Conservation (phyloP, 2,329 filamentous ascomycete species). For the Reticulascus tulasneorum region DNA sequence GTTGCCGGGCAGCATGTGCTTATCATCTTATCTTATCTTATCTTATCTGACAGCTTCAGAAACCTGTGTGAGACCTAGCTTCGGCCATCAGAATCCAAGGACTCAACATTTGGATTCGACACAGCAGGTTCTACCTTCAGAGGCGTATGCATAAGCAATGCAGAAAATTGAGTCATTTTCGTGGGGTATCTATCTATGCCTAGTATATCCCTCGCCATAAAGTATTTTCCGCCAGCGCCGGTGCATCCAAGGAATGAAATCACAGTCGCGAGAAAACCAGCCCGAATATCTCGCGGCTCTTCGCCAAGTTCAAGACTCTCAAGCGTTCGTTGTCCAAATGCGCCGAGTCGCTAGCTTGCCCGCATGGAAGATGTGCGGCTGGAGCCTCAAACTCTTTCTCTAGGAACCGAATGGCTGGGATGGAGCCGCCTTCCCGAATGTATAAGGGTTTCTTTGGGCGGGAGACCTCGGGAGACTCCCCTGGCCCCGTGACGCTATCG, state of each 20-base stretch:
- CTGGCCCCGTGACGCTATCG: conserved; percentile 8
- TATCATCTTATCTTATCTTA: too few species aligned
- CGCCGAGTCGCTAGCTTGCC: conserved; percentile 88
- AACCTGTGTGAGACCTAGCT: too few species aligned
- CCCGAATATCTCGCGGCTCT: conserved; percentile 87
- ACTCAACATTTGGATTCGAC: too few species aligned
- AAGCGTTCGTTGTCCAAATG: conserved; percentile 96
- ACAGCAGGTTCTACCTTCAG: too few species aligned
- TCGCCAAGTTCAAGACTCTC: conserved; percentile 79
- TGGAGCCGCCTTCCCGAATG: conserved; percentile 92
- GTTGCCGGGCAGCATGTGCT: too few species aligned
- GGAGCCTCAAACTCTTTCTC: conserved; percentile 92
- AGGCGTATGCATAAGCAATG: too few species aligned
- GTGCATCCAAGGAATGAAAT: background rate
- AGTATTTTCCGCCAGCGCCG: background rate
- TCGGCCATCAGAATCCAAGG: too few species aligned
- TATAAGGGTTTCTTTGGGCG: conserved; percentile 69
- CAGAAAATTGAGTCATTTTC: too few species aligned
- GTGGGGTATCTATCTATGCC: conserved; percentile 11
- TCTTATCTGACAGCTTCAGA: too few species aligned
- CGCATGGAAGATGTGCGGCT: conserved; percentile 88
- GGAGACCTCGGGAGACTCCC: conserved; percentile 13
- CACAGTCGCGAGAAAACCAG: conserved; percentile 72
- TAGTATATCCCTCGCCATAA: background rate
- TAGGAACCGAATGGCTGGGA: conserved; percentile 88